Conservation (phyloP, 1,139 yeast species). For the Kurtzmaniella quercitrusa region DNA sequence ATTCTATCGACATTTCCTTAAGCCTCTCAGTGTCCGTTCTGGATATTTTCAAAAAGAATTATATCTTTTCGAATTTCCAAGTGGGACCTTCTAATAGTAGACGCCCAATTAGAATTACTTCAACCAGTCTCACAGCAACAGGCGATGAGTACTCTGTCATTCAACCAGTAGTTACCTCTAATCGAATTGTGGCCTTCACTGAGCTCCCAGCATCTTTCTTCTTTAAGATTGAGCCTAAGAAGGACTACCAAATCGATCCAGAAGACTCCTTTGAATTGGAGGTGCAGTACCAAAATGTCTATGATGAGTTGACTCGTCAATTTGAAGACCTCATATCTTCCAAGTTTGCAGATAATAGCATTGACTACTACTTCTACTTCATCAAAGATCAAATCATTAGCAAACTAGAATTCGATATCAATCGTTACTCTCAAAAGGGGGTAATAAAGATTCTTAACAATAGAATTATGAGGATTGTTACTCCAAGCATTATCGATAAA, state of each 20-base stretch:
- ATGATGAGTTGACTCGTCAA: slow-evolving; percentile 35
- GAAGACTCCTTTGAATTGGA: slow-evolving; percentile 38
- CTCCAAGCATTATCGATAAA: slow-evolving; percentile 13
- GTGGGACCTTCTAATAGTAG: slow-evolving; percentile 53
- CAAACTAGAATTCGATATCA: slow-evolving; percentile 30
- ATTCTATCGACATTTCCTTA: slow-evolving; percentile 47
- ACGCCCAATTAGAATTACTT: slow-evolving; percentile 51
- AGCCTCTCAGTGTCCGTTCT: slow-evolving; percentile 69
- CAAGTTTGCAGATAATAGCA: slow-evolving; percentile 9
- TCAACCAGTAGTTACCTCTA: slow-evolving; percentile 23
- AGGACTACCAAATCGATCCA: slow-evolving; percentile 14
- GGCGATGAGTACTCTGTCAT: slow-evolving; percentile 34
- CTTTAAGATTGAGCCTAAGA: slow-evolving; percentile 41
- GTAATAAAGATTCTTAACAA: slow-evolving; percentile 19
- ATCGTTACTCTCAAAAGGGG: slow-evolving; percentile 31
- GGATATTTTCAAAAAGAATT: slow-evolving; percentile 58
- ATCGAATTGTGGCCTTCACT: slow-evolving; percentile 47
- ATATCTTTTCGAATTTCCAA: slow-evolving; percentile 62
- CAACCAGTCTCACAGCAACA: slow-evolving; percentile 37
- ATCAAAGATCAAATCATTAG: slow-evolving; percentile 20
- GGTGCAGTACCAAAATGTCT: slow-evolving; percentile 42
- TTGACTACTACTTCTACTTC: slow-evolving; percentile 22
- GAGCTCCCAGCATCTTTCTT: slow-evolving; percentile 69
- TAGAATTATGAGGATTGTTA: slow-evolving; percentile 12
- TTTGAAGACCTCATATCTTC: slow-evolving; percentile 10